phyloP scores from a whole-genome alignment of 495 filamentous ascomycete genomes.

The Pseudoneurospora amorphoporcata region DNA sequence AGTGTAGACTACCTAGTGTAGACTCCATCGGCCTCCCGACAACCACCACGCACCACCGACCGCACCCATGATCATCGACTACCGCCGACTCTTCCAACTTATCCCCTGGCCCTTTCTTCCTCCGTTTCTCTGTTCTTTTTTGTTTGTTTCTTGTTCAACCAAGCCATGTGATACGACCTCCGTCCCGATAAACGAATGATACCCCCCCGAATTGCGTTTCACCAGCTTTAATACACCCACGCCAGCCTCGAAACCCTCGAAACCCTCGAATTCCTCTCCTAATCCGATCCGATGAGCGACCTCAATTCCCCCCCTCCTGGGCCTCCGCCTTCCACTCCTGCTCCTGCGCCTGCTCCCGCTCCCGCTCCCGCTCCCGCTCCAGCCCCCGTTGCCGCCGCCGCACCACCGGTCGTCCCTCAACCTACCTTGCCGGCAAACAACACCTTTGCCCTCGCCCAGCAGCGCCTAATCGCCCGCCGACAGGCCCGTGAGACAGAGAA shows the following conservation, averaged over 20 bases:
- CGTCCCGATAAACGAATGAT: background rate
- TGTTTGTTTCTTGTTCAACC: background rate
- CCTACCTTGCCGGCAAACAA: background rate
- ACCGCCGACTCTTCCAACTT: too few species aligned
- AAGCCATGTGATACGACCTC: background rate
- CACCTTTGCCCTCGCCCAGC: slow-evolving; percentile 74
- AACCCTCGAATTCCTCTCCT: background rate
- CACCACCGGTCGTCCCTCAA: background rate
- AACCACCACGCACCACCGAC: background rate
- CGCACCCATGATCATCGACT: background rate
- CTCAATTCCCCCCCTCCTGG: background rate
- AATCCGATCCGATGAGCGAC: slow-evolving; percentile 6
- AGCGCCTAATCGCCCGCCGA: slow-evolving; percentile 70
- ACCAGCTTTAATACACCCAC: background rate
- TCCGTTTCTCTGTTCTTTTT: background rate
- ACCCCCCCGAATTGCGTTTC: background rate
- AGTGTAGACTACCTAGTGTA: too few species aligned
- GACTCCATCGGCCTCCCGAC: background rate
- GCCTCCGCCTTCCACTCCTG: background rate
- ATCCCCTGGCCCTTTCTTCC: background rate
- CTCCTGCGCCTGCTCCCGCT: background rate
- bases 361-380: background rate
- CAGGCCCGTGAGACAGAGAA: slow-evolving; percentile 55
- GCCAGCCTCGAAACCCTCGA: background rate
- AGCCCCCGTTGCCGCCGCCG: background rate